Conservation (phyloP, 306 rosid genomes). For the Quercus mongolica region DNA sequence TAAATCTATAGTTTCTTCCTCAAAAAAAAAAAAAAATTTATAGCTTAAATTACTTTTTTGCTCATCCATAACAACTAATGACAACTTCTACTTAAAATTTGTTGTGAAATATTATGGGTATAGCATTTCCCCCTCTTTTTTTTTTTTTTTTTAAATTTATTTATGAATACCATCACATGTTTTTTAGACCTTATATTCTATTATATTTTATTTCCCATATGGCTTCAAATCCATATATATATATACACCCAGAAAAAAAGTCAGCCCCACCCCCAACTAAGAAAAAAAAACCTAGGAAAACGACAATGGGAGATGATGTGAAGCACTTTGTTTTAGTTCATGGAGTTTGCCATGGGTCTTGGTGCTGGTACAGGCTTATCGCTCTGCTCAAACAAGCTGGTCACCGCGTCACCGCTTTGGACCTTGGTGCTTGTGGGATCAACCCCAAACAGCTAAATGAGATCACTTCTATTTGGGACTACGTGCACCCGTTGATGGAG, state of each 20-base stretch:
- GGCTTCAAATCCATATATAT: too few relatives aligned
- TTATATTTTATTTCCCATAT: too few relatives aligned
- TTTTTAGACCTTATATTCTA: neutral
- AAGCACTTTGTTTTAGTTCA: conserved; percentile 49
- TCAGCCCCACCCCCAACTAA: too few relatives aligned
- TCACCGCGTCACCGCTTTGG: conserved; percentile 42
- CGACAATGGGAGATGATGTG: neutral
- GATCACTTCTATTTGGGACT: conserved; percentile 30
- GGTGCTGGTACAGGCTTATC: conserved; percentile 55
- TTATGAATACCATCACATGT: neutral
- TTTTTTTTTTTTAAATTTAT: too few relatives aligned
- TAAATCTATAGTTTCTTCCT: too few relatives aligned
- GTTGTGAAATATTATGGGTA: fast-evolving
- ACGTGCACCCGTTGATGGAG: conserved; percentile 33
- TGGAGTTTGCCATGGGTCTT: conserved; percentile 51
- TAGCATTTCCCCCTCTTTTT: too few relatives aligned
- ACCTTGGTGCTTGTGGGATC: conserved; percentile 43
- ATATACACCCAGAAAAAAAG: too few relatives aligned
- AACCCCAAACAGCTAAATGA: conserved; percentile 33
- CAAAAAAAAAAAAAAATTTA: too few relatives aligned
- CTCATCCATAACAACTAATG: too few relatives aligned
- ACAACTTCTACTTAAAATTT: too few relatives aligned
- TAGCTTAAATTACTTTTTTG: too few relatives aligned
- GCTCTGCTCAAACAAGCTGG: conserved; percentile 26
- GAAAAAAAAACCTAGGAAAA: neutral